These are phyloP conservation scores for Datura wrightii DNA, from an alignment of 257 asterid genomes.

Conservation along the genomic window DNA sequence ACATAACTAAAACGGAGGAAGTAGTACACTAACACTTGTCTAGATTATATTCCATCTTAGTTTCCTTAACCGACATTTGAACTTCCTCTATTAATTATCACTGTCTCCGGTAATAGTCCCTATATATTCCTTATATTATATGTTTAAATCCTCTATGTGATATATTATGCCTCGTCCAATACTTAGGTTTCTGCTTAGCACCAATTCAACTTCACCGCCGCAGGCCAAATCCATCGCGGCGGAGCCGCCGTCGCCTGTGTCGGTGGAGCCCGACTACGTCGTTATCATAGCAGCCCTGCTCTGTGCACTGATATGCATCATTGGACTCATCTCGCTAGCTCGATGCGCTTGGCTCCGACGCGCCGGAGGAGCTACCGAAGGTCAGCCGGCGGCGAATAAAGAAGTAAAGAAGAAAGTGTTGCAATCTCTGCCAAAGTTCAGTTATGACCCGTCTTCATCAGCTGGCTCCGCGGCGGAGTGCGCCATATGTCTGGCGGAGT, in stretches of 20 bases:
- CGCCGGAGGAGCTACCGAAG: conserved; percentile 38
- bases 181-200: conserved; percentile 33
- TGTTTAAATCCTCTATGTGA: neutral
- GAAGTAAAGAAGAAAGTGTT: conserved; percentile 55
- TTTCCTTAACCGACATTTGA: neutral
- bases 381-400: conserved; percentile 41
- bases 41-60: too few relatives aligned
- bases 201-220: conserved; percentile 27
- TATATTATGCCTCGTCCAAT: conserved; percentile 35
- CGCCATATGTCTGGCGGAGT: conserved; percentile 58
- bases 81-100: neutral
- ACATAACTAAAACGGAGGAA: too few relatives aligned
- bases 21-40: too few relatives aligned
- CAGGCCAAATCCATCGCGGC: conserved; percentile 32
- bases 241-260: conserved; percentile 39
- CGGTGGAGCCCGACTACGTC: conserved; percentile 53
- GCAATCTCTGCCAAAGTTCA: conserved; percentile 57
- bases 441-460: conserved; percentile 42
- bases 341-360: conserved; percentile 66
- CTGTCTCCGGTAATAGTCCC: neutral
- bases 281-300: conserved; percentile 56
- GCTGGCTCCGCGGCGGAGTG: conserved; percentile 43
- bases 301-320: conserved; percentile 56
- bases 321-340: conserved; percentile 56
- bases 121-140: neutral